phyloP scores from a whole-genome alignment of 169 alveolate species.

The Amoebophrya sp. region DNA sequence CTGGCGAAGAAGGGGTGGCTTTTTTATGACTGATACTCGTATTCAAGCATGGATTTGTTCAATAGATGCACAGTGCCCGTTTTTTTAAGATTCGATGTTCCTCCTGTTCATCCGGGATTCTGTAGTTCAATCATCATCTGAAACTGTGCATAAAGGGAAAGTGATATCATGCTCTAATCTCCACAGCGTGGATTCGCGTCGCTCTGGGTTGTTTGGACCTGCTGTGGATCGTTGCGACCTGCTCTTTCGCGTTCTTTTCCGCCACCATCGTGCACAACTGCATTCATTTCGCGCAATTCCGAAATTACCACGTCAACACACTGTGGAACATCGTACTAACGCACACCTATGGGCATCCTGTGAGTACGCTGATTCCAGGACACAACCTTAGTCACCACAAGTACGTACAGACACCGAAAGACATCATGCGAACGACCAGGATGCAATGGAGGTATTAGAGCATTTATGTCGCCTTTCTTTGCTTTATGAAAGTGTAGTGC shows the following conservation, averaged over 20 bases:
- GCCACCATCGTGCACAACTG: conserved; percentile 26
- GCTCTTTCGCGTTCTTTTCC: neutral
- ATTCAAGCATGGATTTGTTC: too few species aligned
- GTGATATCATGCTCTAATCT: too few species aligned
- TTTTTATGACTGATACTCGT: too few species aligned
- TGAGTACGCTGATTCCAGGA: neutral
- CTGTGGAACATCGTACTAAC: conserved; percentile 3
- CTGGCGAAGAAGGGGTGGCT: too few species aligned
- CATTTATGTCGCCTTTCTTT: neutral
- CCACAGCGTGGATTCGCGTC: too few species aligned
- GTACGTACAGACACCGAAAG: neutral
- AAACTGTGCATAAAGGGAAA: too few species aligned
- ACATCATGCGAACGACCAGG: neutral
- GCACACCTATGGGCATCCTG: conserved; percentile 17
- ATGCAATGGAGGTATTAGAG: neutral
- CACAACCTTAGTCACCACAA: neutral
- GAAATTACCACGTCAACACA: neutral
- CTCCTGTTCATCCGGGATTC: too few species aligned
- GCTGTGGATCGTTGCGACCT: neutral
- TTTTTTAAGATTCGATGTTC: too few species aligned
- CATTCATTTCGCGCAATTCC: neutral
- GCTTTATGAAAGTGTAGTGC: too few species aligned
- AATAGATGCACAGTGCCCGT: too few species aligned
- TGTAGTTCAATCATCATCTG: too few species aligned
- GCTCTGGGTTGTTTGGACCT: neutral